Evolutionary conservation across 2,329 filamentous ascomycete species (phyloP), one percentile per base, ranked within the genome.

Genomic region (Parafenestella ontariensis): DNA sequence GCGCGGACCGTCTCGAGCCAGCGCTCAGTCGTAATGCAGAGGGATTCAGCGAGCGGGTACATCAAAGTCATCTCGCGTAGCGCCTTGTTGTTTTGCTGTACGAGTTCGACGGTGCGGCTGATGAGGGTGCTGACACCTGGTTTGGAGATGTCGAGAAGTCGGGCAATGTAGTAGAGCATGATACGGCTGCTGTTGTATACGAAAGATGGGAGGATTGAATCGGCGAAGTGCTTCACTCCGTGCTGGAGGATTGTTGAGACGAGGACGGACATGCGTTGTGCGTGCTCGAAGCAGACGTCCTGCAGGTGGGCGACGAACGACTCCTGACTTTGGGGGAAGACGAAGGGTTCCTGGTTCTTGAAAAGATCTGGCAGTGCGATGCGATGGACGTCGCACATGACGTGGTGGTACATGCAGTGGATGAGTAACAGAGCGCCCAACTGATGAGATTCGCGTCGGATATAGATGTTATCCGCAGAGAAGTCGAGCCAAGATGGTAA

Each of bases 371-470:
- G 70, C 1, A 72, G 57, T 7, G 70, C 59, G 17, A 72, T 71
- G 8, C 70, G 64, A 46, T 72, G 68, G 4, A 72, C 62, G 31
- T 72, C 70, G 46, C 68, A 71, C 48, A 70, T 56, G 3, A 71
- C 70, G 39, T 72, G 70, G 33, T 72, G 69, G 34, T 72, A 72
- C 68, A 72, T 71, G 66, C 68, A 71, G 33, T 72, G 70, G 8
- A 71, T 66, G 20, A 72, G 64, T 17, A 72, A 65, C 0, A 72
- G 58, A n/a, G 66, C 65, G 24, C 70, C 69, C 17, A 72, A 63
- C 36, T 72, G 70, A 15, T 71, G 69, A 1, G 70, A 69, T 46
- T 70, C 70, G n/a, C 66, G 64, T 29, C 70, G 63, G 34, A 72
- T 72, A 52, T 72, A 72, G 43, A 72, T 71, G 54, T 72, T 72